Conservation (phyloP, 2,329 filamentous ascomycete species). For the Mycocentrospora acerina region DNA sequence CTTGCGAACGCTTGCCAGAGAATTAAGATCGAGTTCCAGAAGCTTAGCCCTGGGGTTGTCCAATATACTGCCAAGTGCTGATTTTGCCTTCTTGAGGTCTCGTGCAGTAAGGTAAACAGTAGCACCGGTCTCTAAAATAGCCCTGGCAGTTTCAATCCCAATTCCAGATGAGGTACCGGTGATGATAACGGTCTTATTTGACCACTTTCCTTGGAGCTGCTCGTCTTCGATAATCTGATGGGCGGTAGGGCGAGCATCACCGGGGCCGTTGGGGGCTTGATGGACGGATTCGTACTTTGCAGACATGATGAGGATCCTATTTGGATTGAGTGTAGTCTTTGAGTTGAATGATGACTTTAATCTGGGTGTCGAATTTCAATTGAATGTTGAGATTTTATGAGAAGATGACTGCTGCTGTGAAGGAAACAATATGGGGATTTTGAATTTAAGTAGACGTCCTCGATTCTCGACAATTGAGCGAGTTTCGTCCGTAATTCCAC, state of each 20-base stretch:
- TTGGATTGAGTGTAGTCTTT: no score
- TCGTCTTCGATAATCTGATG: slow-evolving; percentile 41
- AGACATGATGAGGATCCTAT: no score
- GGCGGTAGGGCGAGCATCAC: slow-evolving; percentile 26
- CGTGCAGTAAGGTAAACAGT: slow-evolving; percentile 50
- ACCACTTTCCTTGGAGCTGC: slow-evolving; percentile 29
- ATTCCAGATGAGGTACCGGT: slow-evolving; percentile 28
- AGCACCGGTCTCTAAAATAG: slow-evolving; percentile 50
- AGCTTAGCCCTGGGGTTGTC: slow-evolving; percentile 19
- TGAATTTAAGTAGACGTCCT: no score
- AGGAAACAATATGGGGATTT: no score
- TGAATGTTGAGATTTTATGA: no score
- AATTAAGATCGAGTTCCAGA: slow-evolving; percentile 25
- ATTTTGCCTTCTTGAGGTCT: slow-evolving; percentile 12
- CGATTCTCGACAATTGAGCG: no score
- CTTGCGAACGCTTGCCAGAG: slow-evolving; percentile 17
- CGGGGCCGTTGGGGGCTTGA: slow-evolving; percentile 28
- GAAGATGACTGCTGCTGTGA: no score
- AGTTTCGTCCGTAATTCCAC: no score
- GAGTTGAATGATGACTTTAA: no score
- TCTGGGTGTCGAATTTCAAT: no score
- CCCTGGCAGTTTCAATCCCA: slow-evolving; percentile 33
- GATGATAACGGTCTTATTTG: slow-evolving; percentile 26
- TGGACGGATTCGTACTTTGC: slow-evolving; percentile 16
- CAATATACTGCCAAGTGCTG: slow-evolving; percentile 25